Conservation (phyloP, 352 stramenopile genomes). For the Globisporangium carolinianum region DNA sequence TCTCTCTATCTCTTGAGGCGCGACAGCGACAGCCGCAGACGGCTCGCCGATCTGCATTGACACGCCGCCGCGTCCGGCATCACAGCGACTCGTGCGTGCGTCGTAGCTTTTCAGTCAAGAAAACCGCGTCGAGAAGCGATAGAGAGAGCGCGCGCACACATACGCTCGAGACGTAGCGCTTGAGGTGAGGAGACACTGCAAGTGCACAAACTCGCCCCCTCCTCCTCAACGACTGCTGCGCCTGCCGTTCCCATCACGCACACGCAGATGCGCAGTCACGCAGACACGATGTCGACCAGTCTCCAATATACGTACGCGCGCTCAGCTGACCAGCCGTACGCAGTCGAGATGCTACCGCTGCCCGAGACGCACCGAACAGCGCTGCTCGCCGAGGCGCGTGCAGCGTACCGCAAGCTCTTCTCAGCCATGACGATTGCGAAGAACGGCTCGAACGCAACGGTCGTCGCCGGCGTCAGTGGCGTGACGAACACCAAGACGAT, state of each 20-base stretch:
- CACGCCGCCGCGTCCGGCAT: not conserved
- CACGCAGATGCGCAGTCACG: not conserved
- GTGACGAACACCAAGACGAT: constrained; percentile 31
- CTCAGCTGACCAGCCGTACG: constrained; percentile 41
- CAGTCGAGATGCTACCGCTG: constrained; percentile 35
- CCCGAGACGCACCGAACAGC: constrained; percentile 22
- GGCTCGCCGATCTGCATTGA: not conserved
- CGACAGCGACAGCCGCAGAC: not conserved
- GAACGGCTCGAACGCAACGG: constrained; percentile 25
- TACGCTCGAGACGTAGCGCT: not conserved
- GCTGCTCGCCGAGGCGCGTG: constrained; percentile 22
- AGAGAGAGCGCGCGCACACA: too few relatives aligned
- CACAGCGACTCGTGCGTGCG: too few relatives aligned
- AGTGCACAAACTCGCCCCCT: not conserved
- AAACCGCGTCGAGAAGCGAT: not conserved
- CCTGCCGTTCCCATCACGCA: not conserved
- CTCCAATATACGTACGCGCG: constrained; percentile 38
- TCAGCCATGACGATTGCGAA: constrained; percentile 24
- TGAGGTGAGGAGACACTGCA: not conserved
- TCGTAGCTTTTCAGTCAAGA: not conserved
- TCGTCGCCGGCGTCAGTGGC: constrained; percentile 18
- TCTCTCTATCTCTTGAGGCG: not conserved
- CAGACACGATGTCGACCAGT: not conserved
- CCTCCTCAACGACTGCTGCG: too few relatives aligned
- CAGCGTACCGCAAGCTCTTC: constrained; percentile 31